phyloP scores from a whole-genome alignment of 805 yeast genomes.

The Danielia oregonensis region DNA sequence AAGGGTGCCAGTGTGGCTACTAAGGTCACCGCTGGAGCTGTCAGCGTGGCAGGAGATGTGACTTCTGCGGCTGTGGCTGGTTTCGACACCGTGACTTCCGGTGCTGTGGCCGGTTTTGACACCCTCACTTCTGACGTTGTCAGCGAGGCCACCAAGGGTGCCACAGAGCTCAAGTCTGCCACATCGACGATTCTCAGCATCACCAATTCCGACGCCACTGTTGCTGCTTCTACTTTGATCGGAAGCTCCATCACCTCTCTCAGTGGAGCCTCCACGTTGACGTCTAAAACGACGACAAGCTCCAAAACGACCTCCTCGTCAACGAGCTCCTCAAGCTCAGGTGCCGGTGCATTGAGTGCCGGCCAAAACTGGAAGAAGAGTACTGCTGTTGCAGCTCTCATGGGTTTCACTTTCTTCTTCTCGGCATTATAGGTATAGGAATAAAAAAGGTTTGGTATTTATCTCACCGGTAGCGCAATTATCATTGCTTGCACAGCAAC shows the following conservation, averaged over 20 bases:
- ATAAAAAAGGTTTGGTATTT: too few relatives aligned
- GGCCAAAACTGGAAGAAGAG: constrained; percentile 13
- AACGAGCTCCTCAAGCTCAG: constrained; percentile 5
- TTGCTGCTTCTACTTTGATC: constrained; percentile 3
- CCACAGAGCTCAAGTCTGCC: constrained; percentile 3
- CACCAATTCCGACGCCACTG: constrained; percentile 5
- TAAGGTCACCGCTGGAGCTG: constrained; percentile 14
- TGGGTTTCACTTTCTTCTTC: constrained; percentile 6
- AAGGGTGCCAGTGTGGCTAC: constrained; percentile 11
- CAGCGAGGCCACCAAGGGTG: constrained; percentile 3
- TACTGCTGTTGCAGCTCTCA: constrained; percentile 4
- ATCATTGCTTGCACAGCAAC: too few relatives aligned
- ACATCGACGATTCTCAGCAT: constrained; percentile 5
- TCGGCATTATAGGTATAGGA: too few relatives aligned
- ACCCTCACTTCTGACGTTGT: constrained; percentile 14
- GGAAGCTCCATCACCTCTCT: constrained; percentile 4
- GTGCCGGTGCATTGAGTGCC: constrained; percentile 4
- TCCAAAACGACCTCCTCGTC: constrained; percentile 3
- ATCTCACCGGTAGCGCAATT: too few relatives aligned
- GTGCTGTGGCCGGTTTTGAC: constrained; percentile 8
- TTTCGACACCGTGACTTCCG: constrained; percentile 2
- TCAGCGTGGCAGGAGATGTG: constrained; percentile 8
- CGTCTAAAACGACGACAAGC: neutral
- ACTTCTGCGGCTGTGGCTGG: constrained; percentile 7
- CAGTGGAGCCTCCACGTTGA: constrained; percentile 5